Conservation (phyloP, 148 eudicot species). For the Chenopodium album region DNA sequence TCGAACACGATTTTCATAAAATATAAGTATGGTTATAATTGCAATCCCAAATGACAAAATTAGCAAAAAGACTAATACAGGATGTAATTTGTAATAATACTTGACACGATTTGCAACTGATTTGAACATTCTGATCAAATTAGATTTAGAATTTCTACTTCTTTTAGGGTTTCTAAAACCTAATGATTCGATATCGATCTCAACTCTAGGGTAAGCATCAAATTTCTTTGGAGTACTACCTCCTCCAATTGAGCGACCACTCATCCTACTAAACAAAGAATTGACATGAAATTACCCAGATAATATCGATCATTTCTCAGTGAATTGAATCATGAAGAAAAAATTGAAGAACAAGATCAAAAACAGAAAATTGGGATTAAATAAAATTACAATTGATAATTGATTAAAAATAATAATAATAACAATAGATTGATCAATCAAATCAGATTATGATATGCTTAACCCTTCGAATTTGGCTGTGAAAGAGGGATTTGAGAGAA, state of each 20-base stretch:
- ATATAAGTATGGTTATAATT: slow-evolving; percentile 41
- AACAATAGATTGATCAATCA: neutral
- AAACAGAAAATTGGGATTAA: neutral
- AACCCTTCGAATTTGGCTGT: neutral
- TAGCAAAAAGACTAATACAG: slow-evolving; percentile 46
- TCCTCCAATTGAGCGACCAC: slow-evolving; percentile 49
- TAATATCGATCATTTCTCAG: slow-evolving; percentile 17
- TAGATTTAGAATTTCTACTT: slow-evolving; percentile 36
- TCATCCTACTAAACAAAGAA: slow-evolving; percentile 43
- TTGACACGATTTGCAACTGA: slow-evolving; percentile 41
- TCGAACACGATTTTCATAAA: slow-evolving; percentile 39
- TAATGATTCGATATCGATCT: slow-evolving; percentile 83
- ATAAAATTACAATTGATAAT: neutral
- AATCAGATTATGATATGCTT: neutral
- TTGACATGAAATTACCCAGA: slow-evolving; percentile 11
- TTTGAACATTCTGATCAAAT: slow-evolving; percentile 55
- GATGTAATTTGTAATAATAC: slow-evolving; percentile 62
- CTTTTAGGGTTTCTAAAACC: slow-evolving; percentile 51
- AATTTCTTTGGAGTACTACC: slow-evolving; percentile 66
- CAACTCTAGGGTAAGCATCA: slow-evolving; percentile 66
- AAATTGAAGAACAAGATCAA: neutral
- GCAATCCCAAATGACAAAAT: slow-evolving; percentile 54
- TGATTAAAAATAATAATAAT: neutral
- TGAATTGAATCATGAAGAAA: neutral
- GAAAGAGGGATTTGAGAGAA: neutral